Evolutionary conservation across 495 filamentous ascomycete genomes (phyloP).

Genomic region (Penicillium malachiteum): DNA sequence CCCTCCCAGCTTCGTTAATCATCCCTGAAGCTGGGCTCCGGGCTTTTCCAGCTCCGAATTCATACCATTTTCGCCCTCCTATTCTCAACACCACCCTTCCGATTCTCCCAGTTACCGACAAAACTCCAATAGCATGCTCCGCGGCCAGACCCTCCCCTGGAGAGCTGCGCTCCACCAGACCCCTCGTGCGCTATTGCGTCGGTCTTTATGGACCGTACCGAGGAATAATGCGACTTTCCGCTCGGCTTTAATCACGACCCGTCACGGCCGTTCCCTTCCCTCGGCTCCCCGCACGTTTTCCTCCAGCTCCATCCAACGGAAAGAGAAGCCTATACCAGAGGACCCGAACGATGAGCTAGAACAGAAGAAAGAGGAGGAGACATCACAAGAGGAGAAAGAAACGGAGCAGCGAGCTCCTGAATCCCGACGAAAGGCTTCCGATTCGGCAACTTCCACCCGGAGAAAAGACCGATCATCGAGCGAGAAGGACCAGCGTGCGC

Average conservation of each 20-base stretch:
- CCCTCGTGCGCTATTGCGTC: slow-evolving; percentile 37
- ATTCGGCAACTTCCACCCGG: slow-evolving; percentile 31
- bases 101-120: slow-evolving; percentile 4
- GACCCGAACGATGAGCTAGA: slow-evolving; percentile 38
- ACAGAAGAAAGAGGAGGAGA: slow-evolving; percentile 32
- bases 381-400: slow-evolving; percentile 33
- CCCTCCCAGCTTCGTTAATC: slow-evolving; percentile 15
- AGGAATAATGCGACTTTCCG: slow-evolving; percentile 42
- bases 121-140: slow-evolving; percentile 49
- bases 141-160: slow-evolving; percentile 55
- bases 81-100: not conserved
- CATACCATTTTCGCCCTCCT: slow-evolving; percentile 8
- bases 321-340: slow-evolving; percentile 44
- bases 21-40: slow-evolving; percentile 18
- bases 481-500: slow-evolving; percentile 40
- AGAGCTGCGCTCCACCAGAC: slow-evolving; percentile 53
- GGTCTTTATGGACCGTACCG: slow-evolving; percentile 31
- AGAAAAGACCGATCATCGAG: slow-evolving; percentile 38
- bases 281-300: slow-evolving; percentile 41
- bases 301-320: slow-evolving; percentile 38
- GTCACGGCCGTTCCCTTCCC: slow-evolving; percentile 29
- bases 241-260: slow-evolving; percentile 30
- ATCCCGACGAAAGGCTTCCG: slow-evolving; percentile 36
- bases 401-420: slow-evolving; percentile 29
- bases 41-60: slow-evolving; percentile 8